Evolutionary conservation across 2,329 filamentous ascomycete species (phyloP).

Genomic region (Aaosphaeria arxii): DNA sequence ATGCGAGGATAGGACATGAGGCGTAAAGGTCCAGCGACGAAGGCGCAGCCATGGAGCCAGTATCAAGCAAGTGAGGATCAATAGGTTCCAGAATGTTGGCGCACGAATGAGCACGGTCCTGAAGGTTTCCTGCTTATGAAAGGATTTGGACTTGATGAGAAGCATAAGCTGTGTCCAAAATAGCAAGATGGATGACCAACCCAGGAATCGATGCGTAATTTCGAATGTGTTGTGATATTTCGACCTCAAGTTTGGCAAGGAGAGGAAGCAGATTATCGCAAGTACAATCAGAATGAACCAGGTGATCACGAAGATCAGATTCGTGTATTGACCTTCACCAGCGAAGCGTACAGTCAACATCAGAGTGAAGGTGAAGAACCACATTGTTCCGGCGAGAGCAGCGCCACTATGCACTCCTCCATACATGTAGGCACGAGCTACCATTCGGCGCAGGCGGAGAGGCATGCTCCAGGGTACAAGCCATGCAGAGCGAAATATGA

Average conservation of each 20-base stretch:
- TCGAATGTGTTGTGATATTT: constrained; percentile 32
- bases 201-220: constrained; percentile 31
- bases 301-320: constrained; percentile 14
- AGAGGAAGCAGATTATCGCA: constrained; percentile 19
- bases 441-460: constrained; percentile 15
- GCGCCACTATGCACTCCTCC: constrained; percentile 35
- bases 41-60: constrained; percentile 72
- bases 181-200: constrained; percentile 27
- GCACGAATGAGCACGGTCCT: constrained; percentile 9
- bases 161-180: constrained; percentile 24
- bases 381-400: constrained; percentile 31
- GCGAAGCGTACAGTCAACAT: constrained; percentile 25
- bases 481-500: constrained; percentile 27
- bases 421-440: constrained; percentile 29
- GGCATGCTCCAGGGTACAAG: constrained; percentile 24
- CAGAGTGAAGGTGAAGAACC: constrained; percentile 43
- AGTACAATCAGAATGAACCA: constrained; percentile 19
- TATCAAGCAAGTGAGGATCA: constrained; percentile 62
- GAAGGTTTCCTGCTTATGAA: neutral
- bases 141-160: neutral
- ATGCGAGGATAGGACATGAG: constrained; percentile 68
- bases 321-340: constrained; percentile 5
- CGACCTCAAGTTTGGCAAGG: constrained; percentile 19
- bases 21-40: constrained; percentile 62
- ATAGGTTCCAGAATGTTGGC: constrained; percentile 62